Evolutionary conservation across 2,329 filamentous ascomycete species (phyloP).

Genomic region (Karstenula rhodostoma): DNA sequence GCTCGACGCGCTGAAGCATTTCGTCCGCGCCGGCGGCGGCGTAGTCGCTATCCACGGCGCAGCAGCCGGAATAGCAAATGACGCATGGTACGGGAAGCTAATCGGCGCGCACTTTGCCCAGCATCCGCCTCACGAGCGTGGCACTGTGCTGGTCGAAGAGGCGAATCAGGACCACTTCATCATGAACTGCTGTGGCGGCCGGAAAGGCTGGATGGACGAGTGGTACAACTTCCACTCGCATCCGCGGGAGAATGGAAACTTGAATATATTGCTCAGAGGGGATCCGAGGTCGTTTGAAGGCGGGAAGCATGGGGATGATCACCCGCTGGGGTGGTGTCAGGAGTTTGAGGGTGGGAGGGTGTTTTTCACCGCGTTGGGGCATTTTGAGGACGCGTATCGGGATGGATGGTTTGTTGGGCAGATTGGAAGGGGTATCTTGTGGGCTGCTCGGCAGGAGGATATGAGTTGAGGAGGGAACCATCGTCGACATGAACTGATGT

Average conservation of each 20-base stretch:
- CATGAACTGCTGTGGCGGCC: too few species aligned
- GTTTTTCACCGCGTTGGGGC: slow-evolving; percentile 34
- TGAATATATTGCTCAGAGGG: too few species aligned
- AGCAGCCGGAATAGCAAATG: slow-evolving; percentile 33
- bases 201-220: too few species aligned
- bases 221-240: too few species aligned
- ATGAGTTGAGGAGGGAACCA: too few species aligned
- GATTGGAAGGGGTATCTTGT: slow-evolving; percentile 31
- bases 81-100: slow-evolving; percentile 32
- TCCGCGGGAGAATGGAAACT: too few species aligned
- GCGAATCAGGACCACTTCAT: too few species aligned
- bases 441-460: slow-evolving; percentile 16
- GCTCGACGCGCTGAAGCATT: too few species aligned
- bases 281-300: too few species aligned
- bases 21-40: slow-evolving; percentile 26
- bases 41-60: slow-evolving; percentile 37
- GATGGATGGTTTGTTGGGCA: slow-evolving; percentile 33
- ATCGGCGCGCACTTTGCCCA: slow-evolving; percentile 38
- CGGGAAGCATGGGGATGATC: slow-evolving; percentile 31
- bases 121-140: slow-evolving; percentile 33
- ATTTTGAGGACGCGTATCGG: slow-evolving; percentile 38
- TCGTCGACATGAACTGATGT: too few species aligned
- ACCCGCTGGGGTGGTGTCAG: slow-evolving; percentile 42
- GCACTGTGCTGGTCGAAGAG: slow-evolving; percentile 29
- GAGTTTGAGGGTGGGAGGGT: slow-evolving; percentile 38